A percentile compares a stretch with the other conserved stretches of the same genome.
Evolutionary conservation across 495 filamentous ascomycete genomes (phyloP).

Genomic region (Tuber indicum): DNA sequence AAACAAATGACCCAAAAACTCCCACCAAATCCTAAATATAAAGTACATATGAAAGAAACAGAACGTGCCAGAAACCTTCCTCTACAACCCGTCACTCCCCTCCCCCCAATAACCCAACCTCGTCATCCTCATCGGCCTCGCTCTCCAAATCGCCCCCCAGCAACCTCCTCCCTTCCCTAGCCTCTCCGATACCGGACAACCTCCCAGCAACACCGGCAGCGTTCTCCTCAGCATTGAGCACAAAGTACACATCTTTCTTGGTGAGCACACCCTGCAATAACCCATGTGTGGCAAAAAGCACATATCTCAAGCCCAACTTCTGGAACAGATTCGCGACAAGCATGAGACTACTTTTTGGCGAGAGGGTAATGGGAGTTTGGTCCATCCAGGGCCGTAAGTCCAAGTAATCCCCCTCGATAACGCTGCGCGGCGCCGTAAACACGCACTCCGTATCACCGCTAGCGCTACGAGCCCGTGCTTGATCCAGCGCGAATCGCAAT

Average conservation of each 20-base stretch:
- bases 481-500: conserved; percentile 69
- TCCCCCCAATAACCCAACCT: conserved; percentile 2
- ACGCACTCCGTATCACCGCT: conserved; percentile 68
- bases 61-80: background rate
- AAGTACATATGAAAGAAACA: background rate
- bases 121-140: conserved; percentile 9
- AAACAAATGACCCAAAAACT: background rate
- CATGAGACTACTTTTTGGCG: conserved; percentile 63
- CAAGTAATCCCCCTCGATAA: conserved; percentile 45
- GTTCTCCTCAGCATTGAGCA: conserved; percentile 74
- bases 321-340: conserved; percentile 87
- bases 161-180: conserved; percentile 19
- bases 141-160: conserved; percentile 12
- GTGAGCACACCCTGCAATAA: conserved; percentile 78
- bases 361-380: conserved; percentile 88
- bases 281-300: conserved; percentile 77
- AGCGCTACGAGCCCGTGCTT: conserved; percentile 49
- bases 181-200: conserved; percentile 15
- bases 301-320: conserved; percentile 82
- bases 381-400: conserved; percentile 97
- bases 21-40: background rate
- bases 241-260: conserved; percentile 97
- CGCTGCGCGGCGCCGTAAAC: conserved; percentile 72
- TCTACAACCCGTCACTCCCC: background rate
- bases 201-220: conserved; percentile 29